phyloP scores from a whole-genome alignment of 768 basidiomycete species.

The Multifurca ochricompacta region DNA sequence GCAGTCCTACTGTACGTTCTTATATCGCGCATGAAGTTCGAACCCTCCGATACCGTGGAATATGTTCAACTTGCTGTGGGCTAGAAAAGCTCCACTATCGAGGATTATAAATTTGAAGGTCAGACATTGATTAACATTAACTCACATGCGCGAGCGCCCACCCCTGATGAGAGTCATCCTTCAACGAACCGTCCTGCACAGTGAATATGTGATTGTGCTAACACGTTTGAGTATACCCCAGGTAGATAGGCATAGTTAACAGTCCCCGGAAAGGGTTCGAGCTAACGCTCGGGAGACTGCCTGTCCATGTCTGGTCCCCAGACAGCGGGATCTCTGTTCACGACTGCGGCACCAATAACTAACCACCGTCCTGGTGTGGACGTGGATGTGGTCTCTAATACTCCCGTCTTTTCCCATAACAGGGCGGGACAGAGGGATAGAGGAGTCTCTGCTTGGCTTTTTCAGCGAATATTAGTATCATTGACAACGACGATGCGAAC shows the following conservation, averaged over 20 bases:
- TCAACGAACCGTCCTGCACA: background rate
- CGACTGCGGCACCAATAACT: slow-evolving; percentile 6
- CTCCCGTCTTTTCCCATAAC: slow-evolving; percentile 4
- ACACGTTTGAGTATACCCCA: slow-evolving; percentile 18
- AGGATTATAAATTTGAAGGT: background rate
- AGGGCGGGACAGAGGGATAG: slow-evolving; percentile 8
- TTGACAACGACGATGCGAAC: background rate
- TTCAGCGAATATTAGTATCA: background rate
- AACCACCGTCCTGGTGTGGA: slow-evolving; percentile 16
- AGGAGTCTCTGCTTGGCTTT: slow-evolving; percentile 8
- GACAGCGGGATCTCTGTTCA: slow-evolving; percentile 17
- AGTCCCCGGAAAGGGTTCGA: slow-evolving; percentile 16
- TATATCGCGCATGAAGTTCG: too few relatives aligned
- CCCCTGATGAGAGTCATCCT: slow-evolving; percentile 30
- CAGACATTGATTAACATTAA: background rate
- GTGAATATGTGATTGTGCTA: background rate
- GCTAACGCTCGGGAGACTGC: slow-evolving; percentile 23
- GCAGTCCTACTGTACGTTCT: too few relatives aligned
- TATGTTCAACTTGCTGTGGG: too few relatives aligned
- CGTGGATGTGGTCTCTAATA: background rate
- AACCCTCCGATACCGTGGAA: too few relatives aligned
- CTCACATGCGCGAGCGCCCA: slow-evolving; percentile 27
- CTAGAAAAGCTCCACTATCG: slow-evolving; percentile 9
- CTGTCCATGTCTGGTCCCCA: slow-evolving; percentile 20
- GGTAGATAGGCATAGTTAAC: slow-evolving; percentile 21